Evolutionary conservation across 2,329 filamentous ascomycete genomes (phyloP), one percentile per base, ranked within the genome.

Genomic region (Fonsecaea monophora): DNA sequence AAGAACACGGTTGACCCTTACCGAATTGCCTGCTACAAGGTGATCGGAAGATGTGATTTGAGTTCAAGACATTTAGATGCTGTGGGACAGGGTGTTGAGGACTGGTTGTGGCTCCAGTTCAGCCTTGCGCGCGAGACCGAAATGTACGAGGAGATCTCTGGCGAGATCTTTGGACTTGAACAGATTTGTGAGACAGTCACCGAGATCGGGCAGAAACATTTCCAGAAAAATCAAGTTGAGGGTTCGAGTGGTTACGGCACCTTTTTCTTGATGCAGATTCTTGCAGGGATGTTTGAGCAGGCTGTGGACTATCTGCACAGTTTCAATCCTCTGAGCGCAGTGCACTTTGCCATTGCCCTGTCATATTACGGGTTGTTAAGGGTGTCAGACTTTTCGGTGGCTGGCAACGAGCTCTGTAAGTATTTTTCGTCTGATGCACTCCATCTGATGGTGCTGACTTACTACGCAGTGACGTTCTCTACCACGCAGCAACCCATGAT

Each of bases 1-100:
- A 92, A 95, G 66, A 90, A 94, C 75, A 91, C 92, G 1, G 89
- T 96, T 70, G 95, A 99, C 77, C 95, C 95, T 32, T 99, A 96
- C 82, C 89, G 93, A 62, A 94, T 97, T 88, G 94, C 94, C 56
- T 97, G 95, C 78, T 98, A 98, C 85, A 98, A 99, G 84, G 89
- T 99, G 68, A 90, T 99, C 73, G 95, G 96, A 54, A 92, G 87
- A 58, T 89, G 87, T 74, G 87, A 90, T 70, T 80, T 89, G 66
- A 81, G 78, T 56, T 82, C 83, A 53, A 82, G 86, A 62, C 86
- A 81, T 66, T 78, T 90, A 40, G 86, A 88, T 53, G 79, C 81
- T 4, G 82, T 89, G 67, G 85, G 81, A 50, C 85, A 86, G 74
- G 84, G 82, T 38, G 85, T 89, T 73, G 87, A 89, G 72, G 87